phyloP scores from a whole-genome alignment of 305 asterid genomes.

The Fraxinus sp. region DNA sequence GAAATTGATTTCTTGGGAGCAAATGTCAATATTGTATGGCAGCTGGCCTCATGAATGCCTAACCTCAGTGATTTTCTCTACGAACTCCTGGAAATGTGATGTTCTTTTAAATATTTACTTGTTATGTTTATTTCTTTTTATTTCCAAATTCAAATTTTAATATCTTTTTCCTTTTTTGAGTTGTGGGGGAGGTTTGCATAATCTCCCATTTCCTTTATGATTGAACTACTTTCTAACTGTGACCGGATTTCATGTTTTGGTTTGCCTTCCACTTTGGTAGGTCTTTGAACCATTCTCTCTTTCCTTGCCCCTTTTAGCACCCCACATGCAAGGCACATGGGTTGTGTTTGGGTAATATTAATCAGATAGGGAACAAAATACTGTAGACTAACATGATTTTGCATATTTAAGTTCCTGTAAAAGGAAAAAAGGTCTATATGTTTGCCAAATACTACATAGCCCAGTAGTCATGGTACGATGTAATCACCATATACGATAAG shows the following conservation, averaged over 20 bases:
- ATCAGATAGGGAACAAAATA: background rate
- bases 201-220: background rate
- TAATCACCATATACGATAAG: background rate
- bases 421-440: background rate
- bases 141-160: background rate
- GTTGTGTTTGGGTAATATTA: background rate
- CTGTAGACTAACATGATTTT: background rate
- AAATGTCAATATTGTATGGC: background rate
- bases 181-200: background rate
- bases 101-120: background rate
- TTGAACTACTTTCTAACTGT: background rate
- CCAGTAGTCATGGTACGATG: background rate
- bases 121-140: slow-evolving; percentile 6
- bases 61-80: background rate
- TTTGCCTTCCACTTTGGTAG: background rate
- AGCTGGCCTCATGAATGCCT: background rate
- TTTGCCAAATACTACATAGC: background rate
- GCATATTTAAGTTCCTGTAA: background rate
- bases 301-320: background rate
- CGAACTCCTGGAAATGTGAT: background rate
- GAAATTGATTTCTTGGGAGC: background rate
- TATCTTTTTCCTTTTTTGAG: background rate
- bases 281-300: background rate
- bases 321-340: background rate
- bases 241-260: background rate